A percentile compares a stretch with the other conserved stretches of the same genome.
Evolutionary conservation across 2,329 filamentous ascomycete species (phyloP).

Genomic region (Cladosporium sp.): DNA sequence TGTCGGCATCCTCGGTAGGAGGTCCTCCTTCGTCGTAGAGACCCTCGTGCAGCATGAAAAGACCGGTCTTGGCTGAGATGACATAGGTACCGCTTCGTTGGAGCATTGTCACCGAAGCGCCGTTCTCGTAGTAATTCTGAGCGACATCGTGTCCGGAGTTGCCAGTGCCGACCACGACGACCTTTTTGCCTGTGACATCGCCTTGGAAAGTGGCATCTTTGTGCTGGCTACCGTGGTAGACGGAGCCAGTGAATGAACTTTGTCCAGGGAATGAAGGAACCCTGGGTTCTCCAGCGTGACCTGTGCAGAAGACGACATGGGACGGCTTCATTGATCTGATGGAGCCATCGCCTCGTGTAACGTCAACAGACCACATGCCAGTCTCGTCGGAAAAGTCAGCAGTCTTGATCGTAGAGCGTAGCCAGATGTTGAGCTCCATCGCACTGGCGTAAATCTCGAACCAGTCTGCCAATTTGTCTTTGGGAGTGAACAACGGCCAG

Average conservation of each 20-base stretch:
- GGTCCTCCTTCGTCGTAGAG: constrained; percentile 40
- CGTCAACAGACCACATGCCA: constrained; percentile 52
- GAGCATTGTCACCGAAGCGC: constrained; percentile 64
- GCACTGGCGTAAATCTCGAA: constrained; percentile 60
- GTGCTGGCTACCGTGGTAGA: constrained; percentile 49
- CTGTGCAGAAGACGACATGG: constrained; percentile 64
- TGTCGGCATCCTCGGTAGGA: constrained; percentile 18
- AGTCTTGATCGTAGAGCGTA: constrained; percentile 45
- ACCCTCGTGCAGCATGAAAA: constrained; percentile 46
- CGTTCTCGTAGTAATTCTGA: constrained; percentile 54
- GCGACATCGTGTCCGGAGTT: constrained; percentile 68
- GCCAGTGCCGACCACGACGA: constrained; percentile 63
- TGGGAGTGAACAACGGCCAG: constrained; percentile 68
- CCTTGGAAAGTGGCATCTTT: constrained; percentile 43
- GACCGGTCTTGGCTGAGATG: constrained; percentile 52
- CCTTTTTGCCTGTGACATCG: constrained; percentile 52
- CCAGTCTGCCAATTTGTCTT: constrained; percentile 53
- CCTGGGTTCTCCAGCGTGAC: constrained; percentile 63
- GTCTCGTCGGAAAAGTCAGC: constrained; percentile 46
- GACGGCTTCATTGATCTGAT: constrained; percentile 57
- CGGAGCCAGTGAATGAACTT: constrained; percentile 54
- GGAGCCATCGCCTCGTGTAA: constrained; percentile 40
- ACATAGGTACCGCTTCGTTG: constrained; percentile 65
- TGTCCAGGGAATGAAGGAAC: constrained; percentile 46
- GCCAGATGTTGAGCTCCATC: constrained; percentile 68